Evolutionary conservation across 208 protist species (phyloP), one percentile per base, ranked within the genome.

Genomic region (Acanthamoeba rhysodes): DNA sequence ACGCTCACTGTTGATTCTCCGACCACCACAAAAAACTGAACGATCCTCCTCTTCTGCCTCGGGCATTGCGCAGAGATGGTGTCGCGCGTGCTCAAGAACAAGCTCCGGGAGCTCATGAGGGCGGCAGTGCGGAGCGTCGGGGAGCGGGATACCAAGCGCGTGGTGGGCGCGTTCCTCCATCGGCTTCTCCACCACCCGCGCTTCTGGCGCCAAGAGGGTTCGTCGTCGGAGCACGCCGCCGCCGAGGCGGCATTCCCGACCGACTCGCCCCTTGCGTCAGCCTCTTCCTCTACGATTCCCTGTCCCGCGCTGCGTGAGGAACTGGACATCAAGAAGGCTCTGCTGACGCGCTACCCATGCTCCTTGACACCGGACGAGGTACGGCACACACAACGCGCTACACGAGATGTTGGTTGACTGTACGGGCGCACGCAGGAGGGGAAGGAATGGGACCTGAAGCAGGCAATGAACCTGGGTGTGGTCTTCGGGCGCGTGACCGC

Each of bases 21-120:
- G 53, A 59, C 53, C 48, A 50, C 48, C 48, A 50, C 45, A 50
- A 50, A 50, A 50, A 7, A 50, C 48, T 50, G 0, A 50, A 50
- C 0, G 9, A 16, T 16, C 45, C 48, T 50, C 48, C 48, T 48
- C 64, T 20, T n/a, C 64, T 70, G 18, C 10, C 8, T 70, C 22
- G 64, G 8, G 22, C 64, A 14, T 48, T 12, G 41, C 41, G 41
- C 41, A 48, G 84, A 91, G 84, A 91, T 91, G 84, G 62, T 70
- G 32, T 91, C 84, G 20, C 53, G 84, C 8, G 84, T 91, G 84
- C 37, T 91, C 27, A 91, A 91, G 55, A 91, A 91, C 62, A 68
- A 91, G 34, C 37, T 91, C 5, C 53, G 53, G 12, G 84, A 66
- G 53, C 84, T 91, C 18, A 64, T 91, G 84, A 53, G 84, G 9